A percentile compares a stretch with the other conserved stretches of the same genome.
Conservation (phyloP, 1,284 basidiomycete genomes). For the Cutaneotrichosporon sp. region DNA sequence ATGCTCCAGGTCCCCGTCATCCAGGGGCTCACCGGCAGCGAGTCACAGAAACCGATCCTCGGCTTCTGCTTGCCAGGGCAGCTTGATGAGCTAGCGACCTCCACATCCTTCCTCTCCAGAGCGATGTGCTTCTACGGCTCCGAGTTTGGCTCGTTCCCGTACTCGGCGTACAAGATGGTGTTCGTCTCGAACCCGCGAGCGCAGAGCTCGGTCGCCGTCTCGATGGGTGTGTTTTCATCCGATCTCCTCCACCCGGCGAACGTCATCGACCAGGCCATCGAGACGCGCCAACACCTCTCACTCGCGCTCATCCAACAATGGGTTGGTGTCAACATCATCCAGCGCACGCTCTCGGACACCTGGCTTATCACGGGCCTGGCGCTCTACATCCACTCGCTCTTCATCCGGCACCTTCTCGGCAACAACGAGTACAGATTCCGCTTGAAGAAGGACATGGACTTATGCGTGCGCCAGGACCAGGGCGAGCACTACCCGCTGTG, state of each 20-base stretch:
- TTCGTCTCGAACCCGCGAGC: constrained; percentile 86
- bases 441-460: constrained; percentile 94
- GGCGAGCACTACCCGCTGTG: constrained; percentile 92
- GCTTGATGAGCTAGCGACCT: constrained; percentile 64
- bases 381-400: constrained; percentile 86
- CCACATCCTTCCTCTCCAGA: constrained; percentile 75
- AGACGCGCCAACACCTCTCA: constrained; percentile 81
- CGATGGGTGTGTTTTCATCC: constrained; percentile 75
- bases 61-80: constrained; percentile 88
- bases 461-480: constrained; percentile 82
- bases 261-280: constrained; percentile 91
- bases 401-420: constrained; percentile 83
- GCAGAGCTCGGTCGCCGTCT: constrained; percentile 79
- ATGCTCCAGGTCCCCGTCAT: constrained; percentile 65
- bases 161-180: constrained; percentile 91
- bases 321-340: constrained; percentile 96
- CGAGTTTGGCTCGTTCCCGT: constrained; percentile 96
- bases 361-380: constrained; percentile 96
- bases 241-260: constrained; percentile 86
- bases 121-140: constrained; percentile 91
- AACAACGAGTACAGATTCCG: constrained; percentile 98
- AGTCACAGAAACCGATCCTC: constrained; percentile 76
- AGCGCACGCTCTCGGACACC: constrained; percentile 89
- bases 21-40: constrained; percentile 56
- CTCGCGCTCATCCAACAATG: constrained; percentile 94